Base-by-base conservation (phyloP, 2,329 filamentous ascomycete genomes). In the Alternaria longipes region DNA sequence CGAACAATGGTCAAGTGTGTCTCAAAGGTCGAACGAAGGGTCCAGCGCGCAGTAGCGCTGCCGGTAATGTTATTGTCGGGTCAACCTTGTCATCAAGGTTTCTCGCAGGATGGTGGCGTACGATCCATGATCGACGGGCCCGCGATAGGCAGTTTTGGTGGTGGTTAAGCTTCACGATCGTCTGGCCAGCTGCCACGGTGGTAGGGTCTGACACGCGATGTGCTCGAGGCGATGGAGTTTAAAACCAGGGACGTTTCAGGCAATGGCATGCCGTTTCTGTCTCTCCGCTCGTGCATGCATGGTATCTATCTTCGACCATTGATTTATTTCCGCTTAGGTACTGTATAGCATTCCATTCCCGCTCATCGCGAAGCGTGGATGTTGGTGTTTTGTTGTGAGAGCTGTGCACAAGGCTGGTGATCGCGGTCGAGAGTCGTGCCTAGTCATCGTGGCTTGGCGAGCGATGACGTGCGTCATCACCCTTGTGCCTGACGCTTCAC, bases 241-340 rank as follows among this genome's bases (percentile, higher is more conserved):
- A 72, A 53, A 77, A 77, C 74, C 40, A 51, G 66, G 30, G 34
- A 52, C 45, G 75, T 78, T 77, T 78, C 74, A 77, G 26, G 28
- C n/a, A 18, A 50, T 32, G 46, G 32, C 18, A 49, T 38, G 26
- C 47, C 14, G 45, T 50, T 20, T 53, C 47, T 56, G 20, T 60
- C 54, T 26, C 55, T 46, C 55, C 46, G 46, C 61, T 45, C 47
- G 46, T 51, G 46, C 59, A 54, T 63, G 47, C 28, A 34, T 24
- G 38, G 32, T 28, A 42, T 54, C 24, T 20, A 61, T 56, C 52
- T 40, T 58, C 53, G 61, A 60, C 58, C 56, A 26, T 41, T 30
- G 50, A 38, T 32, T 58, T 28, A 40, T 55, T 51, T 28, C 32
- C 38, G 28, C 30, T 40, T 8, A 53, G 44, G n/a, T 30, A 34